A percentile compares a stretch with the other conserved stretches of the same genome.
phyloP scores from a whole-genome alignment of 768 basidiomycete species.

The Punctularia strigosozonata region DNA sequence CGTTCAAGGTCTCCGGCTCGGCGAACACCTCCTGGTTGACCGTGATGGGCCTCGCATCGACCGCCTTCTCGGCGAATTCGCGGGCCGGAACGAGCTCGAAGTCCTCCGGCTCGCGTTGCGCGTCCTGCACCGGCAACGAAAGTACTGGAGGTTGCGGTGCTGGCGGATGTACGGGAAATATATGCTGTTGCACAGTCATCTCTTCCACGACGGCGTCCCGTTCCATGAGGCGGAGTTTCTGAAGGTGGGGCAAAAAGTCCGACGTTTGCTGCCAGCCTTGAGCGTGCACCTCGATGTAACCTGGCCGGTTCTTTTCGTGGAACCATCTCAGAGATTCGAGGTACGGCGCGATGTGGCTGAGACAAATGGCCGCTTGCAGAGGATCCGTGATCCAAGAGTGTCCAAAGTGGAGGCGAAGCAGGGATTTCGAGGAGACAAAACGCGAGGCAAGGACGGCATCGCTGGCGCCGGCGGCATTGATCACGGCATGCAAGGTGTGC shows the following conservation, averaged over 20 bases:
- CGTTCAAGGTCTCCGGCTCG: constrained; percentile 22
- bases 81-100: too few relatives aligned
- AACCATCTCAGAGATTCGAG: constrained; percentile 66
- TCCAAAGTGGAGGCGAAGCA: constrained; percentile 62
- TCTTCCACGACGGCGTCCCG: constrained; percentile 24
- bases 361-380: constrained; percentile 56
- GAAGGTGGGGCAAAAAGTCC: constrained; percentile 64
- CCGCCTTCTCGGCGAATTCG: constrained; percentile 24
- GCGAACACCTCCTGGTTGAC: constrained; percentile 30
- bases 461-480: constrained; percentile 41
- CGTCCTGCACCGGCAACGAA: too few relatives aligned
- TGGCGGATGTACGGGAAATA: constrained; percentile 5
- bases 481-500: constrained; percentile 53
- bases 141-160: constrained; percentile 8
- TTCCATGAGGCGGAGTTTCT: constrained; percentile 52
- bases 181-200: constrained; percentile 11
- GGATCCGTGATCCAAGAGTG: constrained; percentile 64
- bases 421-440: constrained; percentile 46
- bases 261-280: constrained; percentile 57
- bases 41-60: constrained; percentile 40
- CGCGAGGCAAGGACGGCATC: constrained; percentile 34
- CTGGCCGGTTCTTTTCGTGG: constrained; percentile 65
- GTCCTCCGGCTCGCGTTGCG: too few relatives aligned
- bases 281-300: constrained; percentile 55
- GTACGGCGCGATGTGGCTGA: constrained; percentile 68